Evolutionary conservation across 2,329 filamentous ascomycete genomes (phyloP).

Genomic region (Beauveria brongniartii): DNA sequence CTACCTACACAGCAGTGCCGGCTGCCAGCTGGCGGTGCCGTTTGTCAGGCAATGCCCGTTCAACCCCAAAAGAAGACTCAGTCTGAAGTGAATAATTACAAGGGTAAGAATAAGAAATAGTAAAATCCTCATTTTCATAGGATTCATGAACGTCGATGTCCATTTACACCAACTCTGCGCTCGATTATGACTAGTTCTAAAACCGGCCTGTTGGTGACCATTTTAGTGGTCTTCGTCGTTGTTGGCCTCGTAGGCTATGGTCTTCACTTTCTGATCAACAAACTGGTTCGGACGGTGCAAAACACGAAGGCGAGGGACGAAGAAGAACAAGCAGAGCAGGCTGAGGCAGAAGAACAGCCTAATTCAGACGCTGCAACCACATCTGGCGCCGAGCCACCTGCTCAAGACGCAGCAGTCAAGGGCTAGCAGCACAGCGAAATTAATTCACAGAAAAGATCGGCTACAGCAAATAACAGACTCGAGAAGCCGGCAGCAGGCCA

Average conservation of each 20-base stretch:
- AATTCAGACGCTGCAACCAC: neutral
- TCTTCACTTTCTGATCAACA: neutral
- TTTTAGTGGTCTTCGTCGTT: slow-evolving; percentile 1
- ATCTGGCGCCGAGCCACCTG: neutral
- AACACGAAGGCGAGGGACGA: neutral
- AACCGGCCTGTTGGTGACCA: slow-evolving; percentile 4
- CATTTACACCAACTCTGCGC: neutral
- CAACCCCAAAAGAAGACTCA: neutral
- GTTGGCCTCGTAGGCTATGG: neutral
- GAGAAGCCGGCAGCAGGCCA: neutral
- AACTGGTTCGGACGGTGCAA: neutral
- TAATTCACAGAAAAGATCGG: neutral
- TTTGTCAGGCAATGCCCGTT: neutral
- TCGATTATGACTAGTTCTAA: slow-evolving; percentile 1
- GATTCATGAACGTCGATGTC: neutral
- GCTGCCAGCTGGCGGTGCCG: neutral
- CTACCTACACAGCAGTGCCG: neutral
- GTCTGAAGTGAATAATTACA: neutral
- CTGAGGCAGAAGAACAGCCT: neutral
- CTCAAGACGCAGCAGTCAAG: neutral
- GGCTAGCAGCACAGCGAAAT: neutral
- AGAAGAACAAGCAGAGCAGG: neutral
- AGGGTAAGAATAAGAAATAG: too few species aligned
- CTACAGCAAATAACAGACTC: neutral
- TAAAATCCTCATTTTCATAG: too few species aligned